Evolutionary conservation across 768 basidiomycete species (phyloP), one percentile per base, ranked within the genome.

Genomic region (Infundibulicybe gibba): DNA sequence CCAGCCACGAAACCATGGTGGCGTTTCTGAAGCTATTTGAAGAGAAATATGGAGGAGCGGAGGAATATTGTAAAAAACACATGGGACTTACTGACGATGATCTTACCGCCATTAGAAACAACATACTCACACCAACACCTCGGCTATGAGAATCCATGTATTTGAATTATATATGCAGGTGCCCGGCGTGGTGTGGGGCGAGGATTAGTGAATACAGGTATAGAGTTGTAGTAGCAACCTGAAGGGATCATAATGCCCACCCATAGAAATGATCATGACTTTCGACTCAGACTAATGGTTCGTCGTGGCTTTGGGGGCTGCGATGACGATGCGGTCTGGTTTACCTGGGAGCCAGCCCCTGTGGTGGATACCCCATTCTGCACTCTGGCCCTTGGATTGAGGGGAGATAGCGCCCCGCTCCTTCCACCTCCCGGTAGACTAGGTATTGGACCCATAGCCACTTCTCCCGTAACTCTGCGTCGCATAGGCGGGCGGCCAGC

Each of bases 1-100:
- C 32, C 51, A 90, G 90, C 43, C 75, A 72, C 40, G 85, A 84
- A 56, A 88, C 87, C 1, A 92, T 92, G 89, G 52, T 70, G n/a
- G 80, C 83, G 1, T 85, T 87, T 56, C 68, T 91, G 12, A 55
- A 68, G 13, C 64, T 88, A 39, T 54, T 92, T 5, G 66, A 80
- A 19, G 71, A 77, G 39, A 77, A 77, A 49, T 91, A 89, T 53
- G 80, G 81, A 1, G 87, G 87, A 17, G 82, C 74, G 1, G 81
- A 87, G 54, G 69, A 59, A 43, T 92, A 91, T 53, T 57, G 80
- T 8, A 78, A 73, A 63, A 60, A 68, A 10, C 76, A 76, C 54
- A 65, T 78, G n/a, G 72, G 70, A 10, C 71, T 91, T 41, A 72
- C 75, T 4, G 78, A 84, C 49, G 78, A 77, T 13, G 90, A 91